Evolutionary conservation across 2,329 filamentous ascomycete genomes (phyloP), one percentile per base, ranked within the genome.

Genomic region (Colletotrichum graminicola): DNA sequence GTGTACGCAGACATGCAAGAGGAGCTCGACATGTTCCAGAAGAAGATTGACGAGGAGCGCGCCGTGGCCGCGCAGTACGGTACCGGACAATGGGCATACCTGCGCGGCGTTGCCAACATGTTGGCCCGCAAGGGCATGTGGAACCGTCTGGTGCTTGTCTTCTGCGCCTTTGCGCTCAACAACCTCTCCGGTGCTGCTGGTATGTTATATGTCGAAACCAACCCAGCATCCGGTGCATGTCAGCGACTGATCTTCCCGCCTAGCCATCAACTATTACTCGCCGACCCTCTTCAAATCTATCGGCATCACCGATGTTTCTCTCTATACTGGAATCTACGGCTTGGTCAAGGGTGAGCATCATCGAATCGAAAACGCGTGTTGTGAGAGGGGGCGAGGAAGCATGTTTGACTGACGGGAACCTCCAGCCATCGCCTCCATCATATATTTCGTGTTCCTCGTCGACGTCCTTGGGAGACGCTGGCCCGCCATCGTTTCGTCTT

Each of bases 301-400:
- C 0, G 86, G 86, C 1, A 83, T 87, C 36, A 80, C 78, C 7
- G 80, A 83, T 52, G 79, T 81, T 18, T 75, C 80, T 16, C 81
- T 88, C 26, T 85, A 84, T 5, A 87, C 86, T 0, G 85, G 86
- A 5, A 84, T 88, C 63, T 88, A 86, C 72, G 85, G 86, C 4
- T 80, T 84, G 12, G 79, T 83, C 56, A 83, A 84, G 75, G 61
- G 61, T 63, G 7, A 63, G 61, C 34, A 32, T n/a, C n/a, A 5
- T 3, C 12, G 14, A 23, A n/a, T 6, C 14, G 26, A n/a, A 26
- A 11, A 12, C 34, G 8, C 34, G 12, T 2, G 14, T 10, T 29
- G 29, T 29, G 29, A n/a, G 21, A 34, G 34, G 34, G 34, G 18
- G n/a, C n/a, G n/a, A n/a, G 5, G 41, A 8, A 5, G 21, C 10